A percentile compares a stretch with the other conserved stretches of the same genome.
These are phyloP conservation scores for Cadophora sp. DNA, from an alignment of 2,329 filamentous ascomycete genomes.

Conservation along the genomic window DNA sequence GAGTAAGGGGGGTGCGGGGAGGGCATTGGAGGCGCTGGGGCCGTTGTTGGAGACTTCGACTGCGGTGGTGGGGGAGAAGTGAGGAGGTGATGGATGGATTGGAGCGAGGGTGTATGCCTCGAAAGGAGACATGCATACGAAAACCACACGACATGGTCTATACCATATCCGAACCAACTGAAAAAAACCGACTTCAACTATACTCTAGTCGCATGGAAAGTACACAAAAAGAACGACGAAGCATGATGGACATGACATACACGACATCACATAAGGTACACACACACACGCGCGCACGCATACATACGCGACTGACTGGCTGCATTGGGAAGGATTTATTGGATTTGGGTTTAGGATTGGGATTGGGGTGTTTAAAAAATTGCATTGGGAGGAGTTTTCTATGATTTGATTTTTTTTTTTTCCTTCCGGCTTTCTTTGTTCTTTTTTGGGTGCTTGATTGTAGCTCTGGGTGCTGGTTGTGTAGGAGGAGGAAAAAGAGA, in stretches of 20 bases:
- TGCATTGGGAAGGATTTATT: slow-evolving; percentile 1
- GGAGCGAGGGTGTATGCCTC: neutral
- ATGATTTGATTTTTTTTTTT: neutral
- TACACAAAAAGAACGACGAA: neutral
- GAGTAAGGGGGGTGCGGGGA: slow-evolving; percentile 73
- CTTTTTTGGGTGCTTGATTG: no score
- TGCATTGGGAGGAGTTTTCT: slow-evolving; percentile 11
- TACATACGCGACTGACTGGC: neutral
- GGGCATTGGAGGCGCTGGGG: slow-evolving; percentile 74
- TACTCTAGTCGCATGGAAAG: no score
- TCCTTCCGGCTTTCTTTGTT: neutral
- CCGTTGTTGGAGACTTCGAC: slow-evolving; percentile 43
- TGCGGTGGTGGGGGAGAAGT: neutral
- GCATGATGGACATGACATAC: neutral
- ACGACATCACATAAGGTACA: neutral
- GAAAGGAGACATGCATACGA: neutral
- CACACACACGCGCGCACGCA: neutral
- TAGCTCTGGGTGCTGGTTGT: no score
- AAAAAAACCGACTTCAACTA: no score
- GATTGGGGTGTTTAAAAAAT: neutral
- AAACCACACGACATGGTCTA: no score
- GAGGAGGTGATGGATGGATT: neutral
- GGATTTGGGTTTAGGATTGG: no score
- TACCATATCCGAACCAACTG: no score
- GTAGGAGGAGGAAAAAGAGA: no score